Evolutionary conservation across 2,329 filamentous ascomycete genomes (phyloP).

Genomic region (Sarocladium kiliense): DNA sequence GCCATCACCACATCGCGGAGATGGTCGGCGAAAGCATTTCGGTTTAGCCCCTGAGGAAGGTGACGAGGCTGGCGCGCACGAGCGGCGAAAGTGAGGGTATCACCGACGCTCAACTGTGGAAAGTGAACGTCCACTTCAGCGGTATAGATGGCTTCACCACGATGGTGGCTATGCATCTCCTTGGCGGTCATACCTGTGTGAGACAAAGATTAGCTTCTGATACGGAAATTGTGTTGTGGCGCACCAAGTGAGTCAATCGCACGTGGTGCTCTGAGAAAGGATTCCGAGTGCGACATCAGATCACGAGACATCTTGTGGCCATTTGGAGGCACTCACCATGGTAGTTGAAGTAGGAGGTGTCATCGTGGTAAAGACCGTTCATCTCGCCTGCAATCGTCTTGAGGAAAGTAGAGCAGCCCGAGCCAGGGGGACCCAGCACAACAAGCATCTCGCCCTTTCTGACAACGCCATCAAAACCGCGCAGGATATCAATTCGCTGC

Average conservation of each 20-base stretch:
- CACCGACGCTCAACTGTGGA: conserved; percentile 69
- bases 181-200: conserved; percentile 54
- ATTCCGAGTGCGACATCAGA: not conserved
- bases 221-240: not conserved
- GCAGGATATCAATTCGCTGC: conserved; percentile 62
- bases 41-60: conserved; percentile 53
- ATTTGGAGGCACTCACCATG: conserved; percentile 50
- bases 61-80: conserved; percentile 60
- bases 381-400: conserved; percentile 82
- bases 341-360: conserved; percentile 73
- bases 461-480: conserved; percentile 62
- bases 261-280: not conserved
- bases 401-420: conserved; percentile 78
- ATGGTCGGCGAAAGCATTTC: conserved; percentile 52
- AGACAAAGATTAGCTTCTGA: not conserved
- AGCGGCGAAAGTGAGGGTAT: conserved; percentile 75
- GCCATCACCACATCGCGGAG: conserved; percentile 70
- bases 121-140: conserved; percentile 82
- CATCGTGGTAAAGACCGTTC: conserved; percentile 70
- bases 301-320: not conserved
- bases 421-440: conserved; percentile 65
- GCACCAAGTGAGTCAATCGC: not conserved
- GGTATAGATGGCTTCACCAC: conserved; percentile 82
- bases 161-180: conserved; percentile 73
- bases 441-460: conserved; percentile 70